A percentile compares a stretch with the other conserved stretches of the same genome.
phyloP scores from a whole-genome alignment of 495 filamentous ascomycete species.

The Aspergillus campestris region DNA sequence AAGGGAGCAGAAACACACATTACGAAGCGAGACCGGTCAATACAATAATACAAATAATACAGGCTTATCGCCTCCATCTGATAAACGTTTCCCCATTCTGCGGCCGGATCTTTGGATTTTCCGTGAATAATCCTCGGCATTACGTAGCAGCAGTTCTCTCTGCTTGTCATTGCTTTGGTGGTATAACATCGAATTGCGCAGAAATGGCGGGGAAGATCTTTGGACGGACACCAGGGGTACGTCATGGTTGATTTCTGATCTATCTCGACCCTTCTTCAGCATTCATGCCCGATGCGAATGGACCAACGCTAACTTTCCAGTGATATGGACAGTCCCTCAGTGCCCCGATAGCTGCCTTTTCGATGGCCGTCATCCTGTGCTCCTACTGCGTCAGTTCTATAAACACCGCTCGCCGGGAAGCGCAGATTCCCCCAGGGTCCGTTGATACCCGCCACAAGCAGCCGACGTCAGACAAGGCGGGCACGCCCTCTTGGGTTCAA shows the following conservation, averaged over 20 bases:
- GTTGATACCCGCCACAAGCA: constrained; percentile 1
- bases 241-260: not conserved
- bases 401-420: constrained; percentile 33
- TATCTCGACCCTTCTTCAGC: not conserved
- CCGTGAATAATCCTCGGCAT: not conserved
- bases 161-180: not conserved
- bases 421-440: constrained; percentile 6
- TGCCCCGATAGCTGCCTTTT: constrained; percentile 42
- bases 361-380: constrained; percentile 41
- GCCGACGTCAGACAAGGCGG: constrained; percentile 2
- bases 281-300: not conserved
- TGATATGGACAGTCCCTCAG: constrained; percentile 26
- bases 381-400: constrained; percentile 44
- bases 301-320: not conserved
- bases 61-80: constrained; percentile 5
- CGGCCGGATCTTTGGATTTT: no score
- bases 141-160: not conserved
- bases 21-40: constrained; percentile 1
- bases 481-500: constrained; percentile 28
- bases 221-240: constrained; percentile 18
- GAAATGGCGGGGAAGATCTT: constrained; percentile 13
- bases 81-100: not conserved
- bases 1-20: constrained; percentile 1
- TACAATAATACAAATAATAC: not conserved
- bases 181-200: not conserved